These are phyloP conservation scores for Pseudovirgaria hyperparasitica DNA, from an alignment of 2,329 filamentous ascomycete species.

Conservation along the genomic window DNA sequence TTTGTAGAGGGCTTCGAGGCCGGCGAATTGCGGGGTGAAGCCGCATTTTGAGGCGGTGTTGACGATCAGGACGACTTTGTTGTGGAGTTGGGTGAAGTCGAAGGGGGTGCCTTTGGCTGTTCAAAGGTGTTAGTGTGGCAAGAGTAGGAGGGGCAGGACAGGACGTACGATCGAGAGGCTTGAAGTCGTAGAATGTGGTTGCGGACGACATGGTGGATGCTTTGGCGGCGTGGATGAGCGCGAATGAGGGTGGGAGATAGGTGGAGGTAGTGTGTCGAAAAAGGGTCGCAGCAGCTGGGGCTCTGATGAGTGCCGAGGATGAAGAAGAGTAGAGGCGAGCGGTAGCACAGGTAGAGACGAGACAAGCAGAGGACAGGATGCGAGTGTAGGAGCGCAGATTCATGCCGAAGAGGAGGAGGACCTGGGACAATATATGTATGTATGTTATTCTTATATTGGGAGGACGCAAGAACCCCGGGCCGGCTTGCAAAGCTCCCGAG, in stretches of 20 bases:
- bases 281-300: neutral
- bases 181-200: slow-evolving; percentile 71
- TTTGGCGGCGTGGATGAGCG: neutral
- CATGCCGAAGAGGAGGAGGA: too few species aligned
- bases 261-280: slow-evolving; percentile 1
- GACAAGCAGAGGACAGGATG: too few species aligned
- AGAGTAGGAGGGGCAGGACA: neutral
- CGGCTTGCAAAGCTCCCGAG: too few species aligned
- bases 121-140: slow-evolving; percentile 7
- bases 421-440: too few species aligned
- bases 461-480: too few species aligned
- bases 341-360: too few species aligned
- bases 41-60: slow-evolving; percentile 99
- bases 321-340: neutral
- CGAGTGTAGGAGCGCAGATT: too few species aligned
- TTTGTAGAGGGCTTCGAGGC: slow-evolving; percentile 85
- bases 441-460: too few species aligned
- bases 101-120: slow-evolving; percentile 62
- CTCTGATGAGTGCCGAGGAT: too few species aligned
- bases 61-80: slow-evolving; percentile 90
- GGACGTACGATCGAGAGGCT: slow-evolving; percentile 63
- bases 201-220: slow-evolving; percentile 50
- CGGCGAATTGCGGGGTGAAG: slow-evolving; percentile 91
- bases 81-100: slow-evolving; percentile 58
- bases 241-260: neutral